These are phyloP conservation scores for Orychophragmus violaceus DNA, from an alignment of 345 rosid genomes.

Conservation along the genomic window DNA sequence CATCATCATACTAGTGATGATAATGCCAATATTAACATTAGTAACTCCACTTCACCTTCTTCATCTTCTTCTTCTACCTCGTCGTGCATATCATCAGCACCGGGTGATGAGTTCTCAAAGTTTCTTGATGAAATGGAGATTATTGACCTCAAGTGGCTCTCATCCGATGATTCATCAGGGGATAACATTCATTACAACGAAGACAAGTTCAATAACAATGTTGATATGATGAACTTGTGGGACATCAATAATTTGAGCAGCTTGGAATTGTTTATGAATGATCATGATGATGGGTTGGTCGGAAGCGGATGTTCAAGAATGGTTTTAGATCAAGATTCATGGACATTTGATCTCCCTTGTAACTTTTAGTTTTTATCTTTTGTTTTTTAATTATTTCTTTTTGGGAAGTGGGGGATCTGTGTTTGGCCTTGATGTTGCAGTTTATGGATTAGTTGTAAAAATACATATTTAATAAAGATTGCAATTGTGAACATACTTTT, in stretches of 20 bases:
- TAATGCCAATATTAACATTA: conserved; percentile 9
- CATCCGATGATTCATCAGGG: conserved; percentile 7
- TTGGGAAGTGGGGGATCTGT: background rate
- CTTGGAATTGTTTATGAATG: conserved; percentile 52
- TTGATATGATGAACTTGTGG: conserved; percentile 41
- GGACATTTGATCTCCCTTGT: conserved; percentile 24
- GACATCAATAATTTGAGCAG: conserved; percentile 46
- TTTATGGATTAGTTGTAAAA: conserved; percentile 19
- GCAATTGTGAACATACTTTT: conserved; percentile 3
- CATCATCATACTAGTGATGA: conserved; percentile 37
- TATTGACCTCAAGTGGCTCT: conserved; percentile 26
- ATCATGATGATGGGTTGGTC: conserved; percentile 21
- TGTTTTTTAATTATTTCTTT: background rate
- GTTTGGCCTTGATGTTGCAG: conserved; percentile 4
- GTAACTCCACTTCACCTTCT: conserved; percentile 18
- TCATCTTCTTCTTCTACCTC: conserved; percentile 24
- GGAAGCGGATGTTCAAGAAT: conserved; percentile 27
- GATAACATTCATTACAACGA: background rate
- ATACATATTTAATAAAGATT: conserved; percentile 24
- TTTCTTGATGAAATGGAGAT: conserved; percentile 31
- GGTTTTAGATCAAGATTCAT: conserved; percentile 29
- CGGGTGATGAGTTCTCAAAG: conserved; percentile 25
- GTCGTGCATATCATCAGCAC: conserved; percentile 18
- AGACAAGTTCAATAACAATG: conserved; percentile 15
- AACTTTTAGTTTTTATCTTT: background rate